Conservation (phyloP, 2,329 filamentous ascomycete genomes). For the Tolypocladium tropicale region DNA sequence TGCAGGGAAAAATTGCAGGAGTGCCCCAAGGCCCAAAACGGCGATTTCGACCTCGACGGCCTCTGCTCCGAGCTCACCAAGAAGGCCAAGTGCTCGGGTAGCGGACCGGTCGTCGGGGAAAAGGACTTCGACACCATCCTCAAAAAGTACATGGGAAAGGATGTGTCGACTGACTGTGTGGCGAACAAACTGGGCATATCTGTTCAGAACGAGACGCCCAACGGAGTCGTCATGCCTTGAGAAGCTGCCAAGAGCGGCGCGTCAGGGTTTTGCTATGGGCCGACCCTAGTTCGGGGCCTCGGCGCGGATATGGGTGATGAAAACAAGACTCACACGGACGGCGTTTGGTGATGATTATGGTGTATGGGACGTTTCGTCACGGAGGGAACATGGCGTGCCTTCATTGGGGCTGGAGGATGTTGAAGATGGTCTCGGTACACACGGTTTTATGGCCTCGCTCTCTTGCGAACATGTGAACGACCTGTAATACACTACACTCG, state of each 20-base stretch:
- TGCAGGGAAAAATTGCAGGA: conserved; percentile 79
- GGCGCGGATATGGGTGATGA: neutral
- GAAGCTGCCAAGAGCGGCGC: neutral
- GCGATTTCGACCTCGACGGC: conserved; percentile 87
- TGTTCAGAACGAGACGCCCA: conserved; percentile 14
- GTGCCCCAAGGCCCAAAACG: conserved; percentile 78
- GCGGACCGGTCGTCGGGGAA: conserved; percentile 80
- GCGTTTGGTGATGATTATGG: neutral
- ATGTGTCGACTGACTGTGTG: conserved; percentile 21
- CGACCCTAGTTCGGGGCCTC: neutral
- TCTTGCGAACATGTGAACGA: neutral
- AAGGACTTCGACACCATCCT: conserved; percentile 77
- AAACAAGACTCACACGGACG: neutral
- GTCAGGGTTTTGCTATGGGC: no score
- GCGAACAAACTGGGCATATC: conserved; percentile 52
- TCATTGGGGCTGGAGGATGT: neutral
- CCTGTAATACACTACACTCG: no score
- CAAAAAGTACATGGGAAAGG: conserved; percentile 48
- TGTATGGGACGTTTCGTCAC: neutral
- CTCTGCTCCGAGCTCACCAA: conserved; percentile 87
- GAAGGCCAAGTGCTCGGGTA: conserved; percentile 92
- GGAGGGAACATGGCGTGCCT: neutral
- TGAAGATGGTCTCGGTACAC: neutral
- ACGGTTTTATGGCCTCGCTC: neutral
- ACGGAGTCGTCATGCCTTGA: conserved; percentile 6